phyloP scores from a whole-genome alignment of 2,329 filamentous ascomycete genomes.

The Hymenoscyphus infarciens region DNA sequence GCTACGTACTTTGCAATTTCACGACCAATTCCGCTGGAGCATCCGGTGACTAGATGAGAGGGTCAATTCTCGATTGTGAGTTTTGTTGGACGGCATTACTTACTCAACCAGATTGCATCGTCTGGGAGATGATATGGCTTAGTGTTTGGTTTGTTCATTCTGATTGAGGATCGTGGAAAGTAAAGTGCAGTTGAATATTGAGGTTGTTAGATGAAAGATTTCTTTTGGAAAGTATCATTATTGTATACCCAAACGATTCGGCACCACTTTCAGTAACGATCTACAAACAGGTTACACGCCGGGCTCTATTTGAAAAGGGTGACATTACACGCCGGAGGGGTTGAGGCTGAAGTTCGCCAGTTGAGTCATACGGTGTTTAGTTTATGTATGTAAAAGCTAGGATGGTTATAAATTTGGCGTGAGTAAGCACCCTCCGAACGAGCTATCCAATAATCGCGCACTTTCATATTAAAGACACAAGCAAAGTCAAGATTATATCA shows the following conservation, averaged over 20 bases:
- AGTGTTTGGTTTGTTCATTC: constrained; percentile 35
- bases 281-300: too few species aligned
- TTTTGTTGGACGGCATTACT: constrained; percentile 17
- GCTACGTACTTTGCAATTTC: constrained; percentile 40
- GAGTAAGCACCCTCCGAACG: too few species aligned
- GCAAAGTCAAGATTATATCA: too few species aligned
- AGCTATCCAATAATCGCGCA: too few species aligned
- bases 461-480: too few species aligned
- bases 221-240: background rate
- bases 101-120: constrained; percentile 42
- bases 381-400: too few species aligned
- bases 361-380: background rate
- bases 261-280: background rate
- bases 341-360: background rate
- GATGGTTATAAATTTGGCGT: too few species aligned
- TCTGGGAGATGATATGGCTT: constrained; percentile 36
- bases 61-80: constrained; percentile 14
- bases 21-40: constrained; percentile 47
- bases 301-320: too few species aligned
- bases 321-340: background rate
- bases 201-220: background rate
- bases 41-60: constrained; percentile 43
- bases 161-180: background rate
- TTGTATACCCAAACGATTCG: background rate
- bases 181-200: background rate